Percentiles rank a stretch among this genome's conserved stretches.
Evolutionary conservation across 1,284 basidiomycete genomes (phyloP).

Genomic region (Fistulina hepatica): DNA sequence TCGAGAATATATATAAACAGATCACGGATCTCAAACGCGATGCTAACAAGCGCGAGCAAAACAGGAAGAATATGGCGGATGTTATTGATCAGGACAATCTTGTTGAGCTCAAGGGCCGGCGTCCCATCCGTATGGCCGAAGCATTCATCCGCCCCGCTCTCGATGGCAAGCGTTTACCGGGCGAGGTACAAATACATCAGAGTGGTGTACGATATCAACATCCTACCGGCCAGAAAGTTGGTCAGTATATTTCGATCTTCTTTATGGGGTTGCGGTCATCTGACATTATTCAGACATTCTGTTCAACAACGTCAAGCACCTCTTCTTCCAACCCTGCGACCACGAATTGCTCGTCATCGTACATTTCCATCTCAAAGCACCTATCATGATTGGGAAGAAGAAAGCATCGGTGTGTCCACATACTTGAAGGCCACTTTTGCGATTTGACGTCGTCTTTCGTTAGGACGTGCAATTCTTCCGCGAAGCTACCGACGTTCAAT

Average conservation of each 20-base stretch:
- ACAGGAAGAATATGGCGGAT: slow-evolving; percentile 97
- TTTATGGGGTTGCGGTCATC: not conserved
- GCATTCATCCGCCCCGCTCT: slow-evolving; percentile 90
- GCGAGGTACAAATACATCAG: slow-evolving; percentile 95
- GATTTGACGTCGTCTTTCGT: slow-evolving; percentile 5
- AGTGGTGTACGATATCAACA: slow-evolving; percentile 94
- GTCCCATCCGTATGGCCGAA: slow-evolving; percentile 79
- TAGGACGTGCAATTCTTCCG: slow-evolving; percentile 98
- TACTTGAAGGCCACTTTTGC: slow-evolving; percentile 3
- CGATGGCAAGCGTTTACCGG: slow-evolving; percentile 87
- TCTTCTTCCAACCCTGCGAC: slow-evolving; percentile 99
- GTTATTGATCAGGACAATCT: slow-evolving; percentile 93
- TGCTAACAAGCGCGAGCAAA: slow-evolving; percentile 93
- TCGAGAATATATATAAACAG: slow-evolving; percentile 82
- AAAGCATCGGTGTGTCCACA: slow-evolving; percentile 69
- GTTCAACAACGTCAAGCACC: slow-evolving; percentile 96
- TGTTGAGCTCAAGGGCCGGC: slow-evolving; percentile 75
- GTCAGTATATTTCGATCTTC: slow-evolving; percentile 32
- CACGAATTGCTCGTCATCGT: slow-evolving; percentile 92
- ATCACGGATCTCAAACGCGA: slow-evolving; percentile 96
- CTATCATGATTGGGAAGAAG: slow-evolving; percentile 98
- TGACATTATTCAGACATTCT: slow-evolving; percentile 58
- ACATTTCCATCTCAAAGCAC: slow-evolving; percentile 89
- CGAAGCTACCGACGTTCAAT: slow-evolving; percentile 95
- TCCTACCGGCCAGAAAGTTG: slow-evolving; percentile 84